phyloP scores from a whole-genome alignment of 495 filamentous ascomycete genomes.

The Rhizodiscina lignyota region DNA sequence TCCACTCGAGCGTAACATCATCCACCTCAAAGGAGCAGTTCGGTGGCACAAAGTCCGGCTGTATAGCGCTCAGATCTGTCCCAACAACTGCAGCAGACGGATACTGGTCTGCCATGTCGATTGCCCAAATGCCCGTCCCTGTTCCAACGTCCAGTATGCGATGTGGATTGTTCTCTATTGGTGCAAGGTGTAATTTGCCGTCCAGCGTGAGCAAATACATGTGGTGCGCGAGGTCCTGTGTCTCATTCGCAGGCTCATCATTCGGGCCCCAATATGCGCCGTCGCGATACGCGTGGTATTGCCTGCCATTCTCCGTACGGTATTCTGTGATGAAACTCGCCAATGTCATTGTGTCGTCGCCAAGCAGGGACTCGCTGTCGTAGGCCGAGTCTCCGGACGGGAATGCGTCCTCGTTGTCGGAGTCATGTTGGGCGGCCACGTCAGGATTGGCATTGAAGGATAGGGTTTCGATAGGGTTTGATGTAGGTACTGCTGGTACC shows the following conservation, averaged over 20 bases:
- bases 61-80: slow-evolving; percentile 46
- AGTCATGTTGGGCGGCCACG: too few species aligned
- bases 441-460: too few species aligned
- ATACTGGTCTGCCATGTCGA: slow-evolving; percentile 26
- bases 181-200: slow-evolving; percentile 15
- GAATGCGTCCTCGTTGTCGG: background rate
- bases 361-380: slow-evolving; percentile 7
- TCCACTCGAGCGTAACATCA: slow-evolving; percentile 32
- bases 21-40: slow-evolving; percentile 47
- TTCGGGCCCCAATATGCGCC: slow-evolving; percentile 17
- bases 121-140: slow-evolving; percentile 12
- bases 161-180: slow-evolving; percentile 9
- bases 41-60: slow-evolving; percentile 33
- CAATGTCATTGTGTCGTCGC: slow-evolving; percentile 11
- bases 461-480: too few species aligned
- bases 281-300: slow-evolving; percentile 12
- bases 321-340: slow-evolving; percentile 10
- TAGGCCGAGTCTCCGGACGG: slow-evolving; percentile 9
- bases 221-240: slow-evolving; percentile 19
- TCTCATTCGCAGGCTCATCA: slow-evolving; percentile 21
- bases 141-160: slow-evolving; percentile 2
- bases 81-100: slow-evolving; percentile 41
- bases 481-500: too few species aligned
- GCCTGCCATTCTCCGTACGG: slow-evolving; percentile 9
- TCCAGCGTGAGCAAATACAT: slow-evolving; percentile 16